Evolutionary conservation across 345 rosid species (phyloP), one percentile per base, ranked within the genome.

Genomic region (Lepidium didymum): DNA sequence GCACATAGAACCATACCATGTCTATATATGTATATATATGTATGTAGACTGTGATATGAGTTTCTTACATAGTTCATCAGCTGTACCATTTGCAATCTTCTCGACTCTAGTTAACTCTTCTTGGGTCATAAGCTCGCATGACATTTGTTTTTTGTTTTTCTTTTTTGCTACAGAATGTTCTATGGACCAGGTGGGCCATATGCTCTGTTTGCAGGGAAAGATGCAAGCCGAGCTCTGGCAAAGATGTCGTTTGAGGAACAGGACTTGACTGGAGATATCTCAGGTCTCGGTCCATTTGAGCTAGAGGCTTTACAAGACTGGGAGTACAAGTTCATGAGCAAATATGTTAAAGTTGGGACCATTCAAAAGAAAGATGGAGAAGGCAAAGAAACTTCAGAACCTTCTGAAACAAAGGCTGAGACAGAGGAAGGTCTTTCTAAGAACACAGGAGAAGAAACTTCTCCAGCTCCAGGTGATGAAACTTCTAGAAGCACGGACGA

Each of bases 101-200:
- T 15, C 27, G n/a, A n/a, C 38, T 56, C 35, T 40, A 23, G 18
- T 23, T 1, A 7, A 18, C 46, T 10, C 35, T 19, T 31, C 14
- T 46, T 64, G 1, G 44, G 14, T 23, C 58, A 11, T n/a, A 5
- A 3, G 36, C 19, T 68, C 4, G 6, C 33, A n/a, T 62, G 37
- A 23, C 10, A 21, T 56, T 2, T 57, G 3, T 31, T 21, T 55
- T 44, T 25, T n/a, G 4, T 36, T 56, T n/a, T n/a, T n/a, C n/a
- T n/a, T n/a, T n/a, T n/a, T n/a, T n/a, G n/a, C 70, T 80, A 66
- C 82, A 95, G 99, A 76, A 83, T 87, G 97, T 95, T 95, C 67
- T 95, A 95, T 72, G 99, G 99, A 64, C 99, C 99, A 6, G 97
- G 96, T 7, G 99, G 99, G 15, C 94, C 96, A 10, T 95, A 95